These are phyloP conservation scores for Gnetum montanum DNA, from an alignment of 75 land plant genomes.

Conservation along the genomic window DNA sequence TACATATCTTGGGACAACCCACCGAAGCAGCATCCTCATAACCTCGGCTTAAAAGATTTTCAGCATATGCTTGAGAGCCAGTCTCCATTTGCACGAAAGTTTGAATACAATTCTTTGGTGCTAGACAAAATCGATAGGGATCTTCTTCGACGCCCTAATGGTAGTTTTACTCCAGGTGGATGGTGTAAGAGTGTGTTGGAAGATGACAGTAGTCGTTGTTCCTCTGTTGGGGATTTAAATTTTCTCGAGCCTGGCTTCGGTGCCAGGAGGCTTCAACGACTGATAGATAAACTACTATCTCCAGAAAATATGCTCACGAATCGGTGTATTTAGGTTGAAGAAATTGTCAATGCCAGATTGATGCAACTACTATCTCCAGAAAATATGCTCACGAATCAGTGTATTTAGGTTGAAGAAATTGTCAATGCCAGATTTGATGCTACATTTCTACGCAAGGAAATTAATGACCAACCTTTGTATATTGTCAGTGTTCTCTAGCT, in stretches of 20 bases:
- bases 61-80: conserved; percentile 45
- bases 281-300: conserved; percentile 5
- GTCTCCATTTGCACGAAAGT: conserved; percentile 44
- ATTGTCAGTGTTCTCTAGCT: too few relatives aligned
- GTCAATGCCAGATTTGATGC: neutral
- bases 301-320: conserved; percentile 9
- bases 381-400: conserved; percentile 11
- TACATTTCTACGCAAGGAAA: too few relatives aligned
- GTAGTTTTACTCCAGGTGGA: conserved; percentile 33
- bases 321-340: conserved; percentile 13
- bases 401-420: conserved; percentile 12
- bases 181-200: conserved; percentile 29
- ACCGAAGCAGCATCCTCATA: conserved; percentile 89
- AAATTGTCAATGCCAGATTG: conserved; percentile 3
- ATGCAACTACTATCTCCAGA: conserved; percentile 5
- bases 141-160: conserved; percentile 23
- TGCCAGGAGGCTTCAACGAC: conserved; percentile 7
- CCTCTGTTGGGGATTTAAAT: conserved; percentile 8
- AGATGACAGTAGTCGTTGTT: conserved; percentile 20
- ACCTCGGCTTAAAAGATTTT: conserved; percentile 48
- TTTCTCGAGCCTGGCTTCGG: conserved; percentile 18
- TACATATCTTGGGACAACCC: conserved; percentile 88
- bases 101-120: conserved; percentile 23
- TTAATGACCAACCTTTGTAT: too few relatives aligned
- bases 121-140: conserved; percentile 26